phyloP scores from a whole-genome alignment of 768 basidiomycete species.

The Mycena crocata region DNA sequence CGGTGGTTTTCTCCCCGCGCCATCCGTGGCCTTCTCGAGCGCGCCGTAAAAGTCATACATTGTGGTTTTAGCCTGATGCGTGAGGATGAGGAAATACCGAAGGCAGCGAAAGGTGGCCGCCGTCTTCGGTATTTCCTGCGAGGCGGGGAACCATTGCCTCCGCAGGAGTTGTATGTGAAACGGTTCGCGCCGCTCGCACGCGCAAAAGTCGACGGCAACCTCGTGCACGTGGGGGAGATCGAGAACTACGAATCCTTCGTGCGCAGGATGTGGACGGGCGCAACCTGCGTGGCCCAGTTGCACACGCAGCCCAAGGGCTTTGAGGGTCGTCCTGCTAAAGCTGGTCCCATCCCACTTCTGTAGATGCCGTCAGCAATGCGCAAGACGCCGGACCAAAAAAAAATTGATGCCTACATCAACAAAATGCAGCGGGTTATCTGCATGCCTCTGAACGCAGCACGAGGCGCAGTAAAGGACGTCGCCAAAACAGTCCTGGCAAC shows the following conservation, averaged over 20 bases:
- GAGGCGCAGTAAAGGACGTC: neutral
- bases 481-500: conserved; percentile 5
- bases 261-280: neutral
- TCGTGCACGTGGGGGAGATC: conserved; percentile 32
- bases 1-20: neutral
- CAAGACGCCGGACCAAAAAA: too few relatives aligned
- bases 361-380: too few relatives aligned
- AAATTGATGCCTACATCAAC: conserved; percentile 31
- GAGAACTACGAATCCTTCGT: conserved; percentile 32
- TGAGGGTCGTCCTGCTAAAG: neutral
- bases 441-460: conserved; percentile 13
- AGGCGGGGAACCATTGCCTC: conserved; percentile 35
- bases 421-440: conserved; percentile 28
- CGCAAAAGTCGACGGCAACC: conserved; percentile 36
- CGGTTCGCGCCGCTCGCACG: conserved; percentile 18
- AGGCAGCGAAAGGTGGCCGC: conserved; percentile 31
- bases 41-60: conserved; percentile 33
- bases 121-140: conserved; percentile 16
- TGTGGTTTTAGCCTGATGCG: conserved; percentile 26
- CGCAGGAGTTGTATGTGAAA: conserved; percentile 30
- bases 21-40: conserved; percentile 22
- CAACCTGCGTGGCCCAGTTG: conserved; percentile 38
- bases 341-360: too few relatives aligned
- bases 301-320: conserved; percentile 32
- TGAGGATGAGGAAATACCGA: conserved; percentile 17